A percentile compares a stretch with the other conserved stretches of the same genome.
Conservation (phyloP, 768 basidiomycete genomes). For the Gyrodon lividus region DNA sequence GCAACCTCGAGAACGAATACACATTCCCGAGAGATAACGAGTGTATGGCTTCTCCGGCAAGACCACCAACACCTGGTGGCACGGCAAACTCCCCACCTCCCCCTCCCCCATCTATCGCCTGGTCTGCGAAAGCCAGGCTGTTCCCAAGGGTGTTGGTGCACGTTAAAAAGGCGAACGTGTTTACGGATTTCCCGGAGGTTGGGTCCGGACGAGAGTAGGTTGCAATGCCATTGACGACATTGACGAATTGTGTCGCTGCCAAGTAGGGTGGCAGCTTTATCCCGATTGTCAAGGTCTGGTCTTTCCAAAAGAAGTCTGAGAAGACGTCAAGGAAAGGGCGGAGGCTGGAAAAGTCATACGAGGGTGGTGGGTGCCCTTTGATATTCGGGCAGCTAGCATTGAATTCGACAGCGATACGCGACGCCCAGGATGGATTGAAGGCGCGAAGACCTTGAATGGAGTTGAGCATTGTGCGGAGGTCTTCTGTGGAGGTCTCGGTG, state of each 20-base stretch:
- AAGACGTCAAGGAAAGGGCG: slow-evolving; percentile 54
- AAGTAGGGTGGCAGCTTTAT: slow-evolving; percentile 81
- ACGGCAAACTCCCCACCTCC: slow-evolving; percentile 48
- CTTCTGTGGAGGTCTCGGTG: slow-evolving; percentile 55
- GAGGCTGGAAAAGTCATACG: slow-evolving; percentile 58
- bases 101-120: slow-evolving; percentile 32
- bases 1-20: slow-evolving; percentile 52
- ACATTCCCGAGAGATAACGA: slow-evolving; percentile 79
- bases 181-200: slow-evolving; percentile 19
- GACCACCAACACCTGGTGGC: slow-evolving; percentile 63
- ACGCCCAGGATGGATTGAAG: slow-evolving; percentile 29
- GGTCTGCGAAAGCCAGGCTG: slow-evolving; percentile 60
- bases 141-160: slow-evolving; percentile 82
- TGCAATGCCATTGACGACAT: slow-evolving; percentile 48
- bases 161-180: slow-evolving; percentile 71
- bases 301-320: slow-evolving; percentile 45
- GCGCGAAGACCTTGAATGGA: slow-evolving; percentile 61
- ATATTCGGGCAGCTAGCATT: slow-evolving; percentile 90
- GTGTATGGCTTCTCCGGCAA: slow-evolving; percentile 78
- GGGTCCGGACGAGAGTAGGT: slow-evolving; percentile 32
- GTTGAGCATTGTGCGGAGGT: slow-evolving; percentile 54
- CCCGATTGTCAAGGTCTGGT: slow-evolving; percentile 62
- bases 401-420: slow-evolving; percentile 68
- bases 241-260: slow-evolving; percentile 56
- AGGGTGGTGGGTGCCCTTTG: slow-evolving; percentile 53